A percentile compares a stretch with the other conserved stretches of the same genome.
These are phyloP conservation scores for Tylopilus felleus DNA, from an alignment of 768 basidiomycete species.

Conservation along the genomic window DNA sequence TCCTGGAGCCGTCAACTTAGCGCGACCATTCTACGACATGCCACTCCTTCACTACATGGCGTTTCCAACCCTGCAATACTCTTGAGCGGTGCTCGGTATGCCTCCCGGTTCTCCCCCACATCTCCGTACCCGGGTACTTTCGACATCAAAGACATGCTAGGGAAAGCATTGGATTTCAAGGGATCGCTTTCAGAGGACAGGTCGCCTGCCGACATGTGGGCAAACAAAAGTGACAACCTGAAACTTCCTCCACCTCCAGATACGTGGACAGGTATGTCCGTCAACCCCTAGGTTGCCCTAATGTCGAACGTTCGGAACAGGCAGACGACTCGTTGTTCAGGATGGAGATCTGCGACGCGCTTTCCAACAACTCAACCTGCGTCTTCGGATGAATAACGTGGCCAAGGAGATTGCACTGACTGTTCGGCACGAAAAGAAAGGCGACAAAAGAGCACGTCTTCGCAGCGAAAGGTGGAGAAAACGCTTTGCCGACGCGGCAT, in stretches of 20 bases:
- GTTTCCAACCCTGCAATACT: background rate
- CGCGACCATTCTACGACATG: slow-evolving; percentile 13
- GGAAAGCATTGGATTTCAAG: slow-evolving; percentile 14
- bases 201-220: slow-evolving; percentile 39
- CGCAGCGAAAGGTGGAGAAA: slow-evolving; percentile 75
- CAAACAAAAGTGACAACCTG: slow-evolving; percentile 19
- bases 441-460: slow-evolving; percentile 71
- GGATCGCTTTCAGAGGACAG: slow-evolving; percentile 10
- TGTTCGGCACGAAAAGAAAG: slow-evolving; percentile 79
- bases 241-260: slow-evolving; percentile 39
- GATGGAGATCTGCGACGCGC: slow-evolving; percentile 44
- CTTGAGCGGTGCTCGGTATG: slow-evolving; percentile 6
- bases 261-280: slow-evolving; percentile 49
- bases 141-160: slow-evolving; percentile 12
- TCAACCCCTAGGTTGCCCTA: background rate
- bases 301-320: slow-evolving; percentile 35
- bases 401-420: slow-evolving; percentile 43
- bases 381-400: slow-evolving; percentile 56
- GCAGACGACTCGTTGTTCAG: slow-evolving; percentile 55
- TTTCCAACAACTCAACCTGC: slow-evolving; percentile 46
- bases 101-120: slow-evolving; percentile 6
- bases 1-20: slow-evolving; percentile 10
- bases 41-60: background rate
- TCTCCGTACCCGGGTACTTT: slow-evolving; percentile 3
- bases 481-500: slow-evolving; percentile 75